Evolutionary conservation across 1,284 basidiomycete genomes (phyloP).

Genomic region (Peniophora sp.): DNA sequence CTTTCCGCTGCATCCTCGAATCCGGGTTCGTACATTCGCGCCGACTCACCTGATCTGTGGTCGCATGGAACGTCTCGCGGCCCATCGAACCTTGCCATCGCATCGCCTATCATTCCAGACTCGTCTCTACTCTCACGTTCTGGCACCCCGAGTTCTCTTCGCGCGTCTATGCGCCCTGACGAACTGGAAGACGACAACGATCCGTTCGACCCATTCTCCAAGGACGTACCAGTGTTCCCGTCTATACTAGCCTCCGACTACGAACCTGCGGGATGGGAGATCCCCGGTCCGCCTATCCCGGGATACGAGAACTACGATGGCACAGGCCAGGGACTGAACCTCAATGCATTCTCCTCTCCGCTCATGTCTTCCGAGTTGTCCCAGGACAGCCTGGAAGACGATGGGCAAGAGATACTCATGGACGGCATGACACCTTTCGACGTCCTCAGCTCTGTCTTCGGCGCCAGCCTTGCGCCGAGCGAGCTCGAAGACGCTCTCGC

Average conservation of each 20-base stretch:
- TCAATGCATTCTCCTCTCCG: not conserved
- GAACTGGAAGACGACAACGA: slow-evolving; percentile 62
- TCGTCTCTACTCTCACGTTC: slow-evolving; percentile 48
- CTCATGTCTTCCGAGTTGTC: slow-evolving; percentile 19
- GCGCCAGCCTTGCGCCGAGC: slow-evolving; percentile 77
- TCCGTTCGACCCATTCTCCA: slow-evolving; percentile 68
- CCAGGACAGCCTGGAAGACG: slow-evolving; percentile 39
- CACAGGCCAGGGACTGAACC: not conserved
- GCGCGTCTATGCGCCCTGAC: slow-evolving; percentile 50
- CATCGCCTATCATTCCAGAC: slow-evolving; percentile 78
- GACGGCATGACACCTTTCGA: slow-evolving; percentile 97
- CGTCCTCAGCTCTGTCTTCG: slow-evolving; percentile 90
- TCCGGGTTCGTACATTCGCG: slow-evolving; percentile 43
- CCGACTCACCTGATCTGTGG: slow-evolving; percentile 77
- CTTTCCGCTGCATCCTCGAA: slow-evolving; percentile 65
- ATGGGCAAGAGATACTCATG: slow-evolving; percentile 45
- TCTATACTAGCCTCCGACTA: slow-evolving; percentile 53
- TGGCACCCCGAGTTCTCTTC: slow-evolving; percentile 47
- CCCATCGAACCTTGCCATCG: slow-evolving; percentile 81
- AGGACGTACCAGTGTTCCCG: slow-evolving; percentile 48
- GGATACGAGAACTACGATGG: not conserved
- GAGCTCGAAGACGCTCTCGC: slow-evolving; percentile 92
- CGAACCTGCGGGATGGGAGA: slow-evolving; percentile 49
- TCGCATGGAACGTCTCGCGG: slow-evolving; percentile 65
- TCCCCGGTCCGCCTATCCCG: slow-evolving; percentile 27